Evolutionary conservation across 1,139 yeast species (phyloP), one percentile per base, ranked within the genome.

Genomic region (Magnusiomyces tetraspermus): DNA sequence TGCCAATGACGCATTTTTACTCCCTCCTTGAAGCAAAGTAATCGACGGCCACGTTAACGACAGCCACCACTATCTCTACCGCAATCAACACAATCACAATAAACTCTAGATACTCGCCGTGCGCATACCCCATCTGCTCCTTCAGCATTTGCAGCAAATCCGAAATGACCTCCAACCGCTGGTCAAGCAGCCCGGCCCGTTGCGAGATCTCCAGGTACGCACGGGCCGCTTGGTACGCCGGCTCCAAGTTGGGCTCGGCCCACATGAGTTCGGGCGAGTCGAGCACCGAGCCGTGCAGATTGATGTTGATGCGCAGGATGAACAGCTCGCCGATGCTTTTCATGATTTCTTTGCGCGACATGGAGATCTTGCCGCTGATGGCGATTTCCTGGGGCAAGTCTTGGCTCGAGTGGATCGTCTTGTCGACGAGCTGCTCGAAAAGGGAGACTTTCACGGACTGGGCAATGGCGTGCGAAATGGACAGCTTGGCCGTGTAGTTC

Each of bases 201-300:
- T 89, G 97, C 66, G 89, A 88, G 60, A 90, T 90, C 64, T 90
- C 97, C 59, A 90, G 71, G 66, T 90, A 90, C 0, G 97, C 96
- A 65, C 97, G 78, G 1, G 95, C 87, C 0, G 97, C 97, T 67
- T 89, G 97, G 68, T 90, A 90, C 53, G 90, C 88, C 1, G 98
- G 98, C 66, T 90, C 97, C 55, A 90, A 73, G 63, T 89, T 96
- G 1, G 98, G 98, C 65, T 92, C 97, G 0, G 96, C 83, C 98
- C 98, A 90, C 96, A 92, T 89, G 55, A 90, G 78, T 67, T 90
- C 97, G 0, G 98, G 98, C 1, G 95, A 85, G 66, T 90, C 98
- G 57, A 90, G 73, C 24, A 92, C 94, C 1, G 97, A 88, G 1
- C 97, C 97, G 70, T 90, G 97, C 57, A 90, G 73, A 64, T 90